These are phyloP conservation scores for Sugiyamaella mastotermitis DNA, from an alignment of 805 yeast genomes.

Conservation along the genomic window DNA sequence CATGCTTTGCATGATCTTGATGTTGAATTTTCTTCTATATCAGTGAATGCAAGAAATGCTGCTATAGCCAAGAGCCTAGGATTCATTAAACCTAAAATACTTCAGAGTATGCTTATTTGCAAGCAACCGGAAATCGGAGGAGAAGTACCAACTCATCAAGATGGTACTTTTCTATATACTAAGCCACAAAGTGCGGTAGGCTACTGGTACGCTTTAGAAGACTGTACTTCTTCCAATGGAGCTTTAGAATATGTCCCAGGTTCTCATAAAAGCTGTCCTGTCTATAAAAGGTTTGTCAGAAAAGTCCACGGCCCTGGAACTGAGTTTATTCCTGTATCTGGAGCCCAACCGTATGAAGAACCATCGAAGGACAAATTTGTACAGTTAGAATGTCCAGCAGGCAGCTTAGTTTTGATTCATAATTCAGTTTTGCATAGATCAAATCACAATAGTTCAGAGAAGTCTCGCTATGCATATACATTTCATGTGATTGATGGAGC, in stretches of 20 bases:
- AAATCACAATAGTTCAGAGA: slow-evolving; percentile 47
- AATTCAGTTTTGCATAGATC: slow-evolving; percentile 69
- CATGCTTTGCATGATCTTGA: slow-evolving; percentile 65
- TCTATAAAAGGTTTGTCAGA: slow-evolving; percentile 59
- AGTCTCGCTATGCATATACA: slow-evolving; percentile 69
- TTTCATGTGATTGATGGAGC: slow-evolving; percentile 73
- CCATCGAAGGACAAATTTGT: slow-evolving; percentile 40
- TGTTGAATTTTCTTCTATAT: slow-evolving; percentile 41
- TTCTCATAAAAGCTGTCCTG: slow-evolving; percentile 52
- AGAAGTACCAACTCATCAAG: slow-evolving; percentile 74
- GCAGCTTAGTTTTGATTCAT: slow-evolving; percentile 64
- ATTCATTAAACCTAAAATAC: slow-evolving; percentile 59
- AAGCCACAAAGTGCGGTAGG: slow-evolving; percentile 68
- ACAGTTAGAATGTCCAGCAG: slow-evolving; percentile 59
- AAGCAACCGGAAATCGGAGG: slow-evolving; percentile 72
- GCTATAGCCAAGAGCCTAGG: slow-evolving; percentile 48
- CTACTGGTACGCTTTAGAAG: slow-evolving; percentile 77
- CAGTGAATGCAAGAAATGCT: slow-evolving; percentile 45
- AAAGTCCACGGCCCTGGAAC: slow-evolving; percentile 49
- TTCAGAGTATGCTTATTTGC: slow-evolving; percentile 74
- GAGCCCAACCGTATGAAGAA: slow-evolving; percentile 26
- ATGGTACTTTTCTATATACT: slow-evolving; percentile 66
- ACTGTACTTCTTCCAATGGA: slow-evolving; percentile 62
- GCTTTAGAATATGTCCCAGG: slow-evolving; percentile 68
- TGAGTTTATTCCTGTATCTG: slow-evolving; percentile 40